Evolutionary conservation across 1,139 yeast genomes (phyloP).

Genomic region (Arxiozyma slooffiae): DNA sequence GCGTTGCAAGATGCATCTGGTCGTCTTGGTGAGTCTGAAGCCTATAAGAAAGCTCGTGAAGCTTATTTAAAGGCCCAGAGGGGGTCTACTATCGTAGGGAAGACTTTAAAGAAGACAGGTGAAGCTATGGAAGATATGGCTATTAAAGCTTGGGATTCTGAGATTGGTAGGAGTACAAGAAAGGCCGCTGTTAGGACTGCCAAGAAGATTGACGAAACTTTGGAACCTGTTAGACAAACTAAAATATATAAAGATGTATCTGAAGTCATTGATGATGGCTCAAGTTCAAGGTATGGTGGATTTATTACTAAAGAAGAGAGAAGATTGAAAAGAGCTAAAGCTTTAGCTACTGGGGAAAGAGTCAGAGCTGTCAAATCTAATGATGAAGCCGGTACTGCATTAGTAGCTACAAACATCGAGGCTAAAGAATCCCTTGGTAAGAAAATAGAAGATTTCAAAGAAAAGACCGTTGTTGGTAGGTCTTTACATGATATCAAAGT

Average conservation of each 20-base stretch:
- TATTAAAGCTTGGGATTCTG: slow-evolving; percentile 91
- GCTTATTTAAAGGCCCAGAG: slow-evolving; percentile 82
- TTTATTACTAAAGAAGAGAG: slow-evolving; percentile 82
- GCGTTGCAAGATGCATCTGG: slow-evolving; percentile 96
- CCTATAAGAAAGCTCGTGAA: slow-evolving; percentile 85
- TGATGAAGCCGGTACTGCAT: slow-evolving; percentile 76
- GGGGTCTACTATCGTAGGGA: slow-evolving; percentile 73
- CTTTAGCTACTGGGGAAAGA: slow-evolving; percentile 50
- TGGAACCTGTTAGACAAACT: slow-evolving; percentile 91
- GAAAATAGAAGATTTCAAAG: slow-evolving; percentile 58
- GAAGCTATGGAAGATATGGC: slow-evolving; percentile 88
- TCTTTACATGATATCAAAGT: slow-evolving; percentile 51
- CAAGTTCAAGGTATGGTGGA: slow-evolving; percentile 84
- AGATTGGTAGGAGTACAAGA: slow-evolving; percentile 81
- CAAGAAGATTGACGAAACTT: slow-evolving; percentile 65
- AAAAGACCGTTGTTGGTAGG: slow-evolving; percentile 63
- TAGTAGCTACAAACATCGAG: slow-evolving; percentile 76
- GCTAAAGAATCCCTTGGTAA: slow-evolving; percentile 62
- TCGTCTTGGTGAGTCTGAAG: slow-evolving; percentile 85
- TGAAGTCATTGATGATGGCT: slow-evolving; percentile 86
- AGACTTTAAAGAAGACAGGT: slow-evolving; percentile 83
- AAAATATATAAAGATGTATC: slow-evolving; percentile 81
- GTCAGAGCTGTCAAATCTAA: slow-evolving; percentile 63
- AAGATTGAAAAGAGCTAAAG: slow-evolving; percentile 60
- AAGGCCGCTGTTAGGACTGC: slow-evolving; percentile 73